phyloP scores from a whole-genome alignment of 2,329 filamentous ascomycete genomes.

The Diaporthe longicolla region DNA sequence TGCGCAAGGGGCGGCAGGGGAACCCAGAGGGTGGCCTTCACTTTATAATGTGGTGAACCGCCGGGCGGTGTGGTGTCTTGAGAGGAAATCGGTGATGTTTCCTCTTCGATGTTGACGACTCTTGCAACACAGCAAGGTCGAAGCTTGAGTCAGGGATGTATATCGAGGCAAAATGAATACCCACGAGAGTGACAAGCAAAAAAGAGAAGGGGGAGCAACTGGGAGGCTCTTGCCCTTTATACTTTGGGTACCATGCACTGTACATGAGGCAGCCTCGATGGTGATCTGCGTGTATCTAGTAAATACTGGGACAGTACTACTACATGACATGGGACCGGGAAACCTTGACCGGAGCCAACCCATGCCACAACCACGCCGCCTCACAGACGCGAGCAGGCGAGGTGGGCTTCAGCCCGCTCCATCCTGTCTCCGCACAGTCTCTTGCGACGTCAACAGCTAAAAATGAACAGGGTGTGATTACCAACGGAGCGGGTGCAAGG shows the following conservation, averaged over 20 bases:
- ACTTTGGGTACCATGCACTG: conserved; percentile 17
- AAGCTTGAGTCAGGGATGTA: conserved; percentile 5
- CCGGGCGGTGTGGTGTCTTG: neutral
- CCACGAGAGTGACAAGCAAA: neutral
- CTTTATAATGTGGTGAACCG: neutral
- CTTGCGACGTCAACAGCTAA: neutral
- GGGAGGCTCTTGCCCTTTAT: conserved; percentile 38
- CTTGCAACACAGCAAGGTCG: neutral
- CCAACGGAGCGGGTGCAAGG: conserved; percentile 22
- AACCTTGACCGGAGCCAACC: conserved; percentile 11
- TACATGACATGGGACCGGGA: neutral
- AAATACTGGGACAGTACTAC: neutral
- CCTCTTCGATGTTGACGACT: conserved; percentile 10
- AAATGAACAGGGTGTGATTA: conserved; percentile 18
- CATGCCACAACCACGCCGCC: neutral
- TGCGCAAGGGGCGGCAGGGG: neutral
- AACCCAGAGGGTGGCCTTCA: neutral
- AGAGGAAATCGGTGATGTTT: neutral
- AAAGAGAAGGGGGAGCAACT: neutral
- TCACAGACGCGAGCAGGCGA: conserved; percentile 5
- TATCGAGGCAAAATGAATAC: neutral
- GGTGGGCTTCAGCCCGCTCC: conserved; percentile 17
- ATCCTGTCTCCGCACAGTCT: conserved; percentile 28
- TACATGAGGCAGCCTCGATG: conserved; percentile 21
- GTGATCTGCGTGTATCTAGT: conserved; percentile 5